phyloP scores from a whole-genome alignment of 257 asterid species.

The Nicotiana tomentosiformis region DNA sequence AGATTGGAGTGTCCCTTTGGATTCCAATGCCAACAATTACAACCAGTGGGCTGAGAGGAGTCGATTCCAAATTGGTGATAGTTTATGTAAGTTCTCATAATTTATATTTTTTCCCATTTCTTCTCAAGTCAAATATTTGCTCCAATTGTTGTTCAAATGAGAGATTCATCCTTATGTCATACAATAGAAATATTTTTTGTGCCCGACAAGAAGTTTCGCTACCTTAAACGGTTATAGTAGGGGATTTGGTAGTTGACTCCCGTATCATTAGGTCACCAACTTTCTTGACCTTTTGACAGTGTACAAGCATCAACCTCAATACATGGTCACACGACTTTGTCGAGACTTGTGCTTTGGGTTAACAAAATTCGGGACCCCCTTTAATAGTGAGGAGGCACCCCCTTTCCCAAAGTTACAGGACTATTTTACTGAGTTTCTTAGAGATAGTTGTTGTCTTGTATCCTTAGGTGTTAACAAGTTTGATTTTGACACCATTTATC shows the following conservation, averaged over 20 bases:
- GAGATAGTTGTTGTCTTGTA: not conserved
- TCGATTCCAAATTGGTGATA: not conserved
- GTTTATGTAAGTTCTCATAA: not conserved
- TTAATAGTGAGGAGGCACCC: not conserved
- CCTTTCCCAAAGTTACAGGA: not conserved
- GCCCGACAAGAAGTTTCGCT: not conserved
- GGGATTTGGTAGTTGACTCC: not conserved
- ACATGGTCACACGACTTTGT: not conserved
- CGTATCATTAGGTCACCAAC: not conserved
- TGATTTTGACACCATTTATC: not conserved
- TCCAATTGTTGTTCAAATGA: not conserved
- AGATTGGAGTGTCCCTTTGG: conserved; percentile 60
- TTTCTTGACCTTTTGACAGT: not conserved
- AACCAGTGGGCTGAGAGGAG: not conserved
- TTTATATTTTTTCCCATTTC: not conserved
- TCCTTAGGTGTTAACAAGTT: not conserved
- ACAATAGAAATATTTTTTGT: not conserved
- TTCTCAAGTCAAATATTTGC: not conserved
- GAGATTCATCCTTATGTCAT: not conserved
- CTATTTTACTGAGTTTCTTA: not conserved
- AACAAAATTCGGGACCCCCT: not conserved
- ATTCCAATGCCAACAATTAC: conserved; percentile 27
- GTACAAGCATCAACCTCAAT: not conserved
- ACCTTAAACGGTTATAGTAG: not conserved
- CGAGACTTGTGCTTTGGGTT: not conserved